Conservation (phyloP, 768 basidiomycete genomes). For the Termitomyces sp. region DNA sequence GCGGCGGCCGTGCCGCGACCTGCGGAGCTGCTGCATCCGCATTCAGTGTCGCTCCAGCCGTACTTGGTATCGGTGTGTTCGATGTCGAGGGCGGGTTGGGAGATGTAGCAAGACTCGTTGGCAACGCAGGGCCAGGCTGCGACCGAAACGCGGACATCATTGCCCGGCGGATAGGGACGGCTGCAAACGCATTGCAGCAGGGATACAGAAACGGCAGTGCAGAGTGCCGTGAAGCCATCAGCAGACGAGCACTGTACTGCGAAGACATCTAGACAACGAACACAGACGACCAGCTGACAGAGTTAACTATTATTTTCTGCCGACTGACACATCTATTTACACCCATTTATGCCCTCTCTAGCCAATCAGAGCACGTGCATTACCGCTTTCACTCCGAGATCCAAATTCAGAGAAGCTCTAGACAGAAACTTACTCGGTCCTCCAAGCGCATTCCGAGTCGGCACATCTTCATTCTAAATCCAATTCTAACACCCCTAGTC, state of each 20-base stretch:
- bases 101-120: background rate
- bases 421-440: too few relatives aligned
- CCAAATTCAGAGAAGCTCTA: too few relatives aligned
- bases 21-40: conserved; percentile 65
- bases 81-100: background rate
- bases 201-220: conserved; percentile 26
- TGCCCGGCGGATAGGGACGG: conserved; percentile 42
- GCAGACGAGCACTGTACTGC: conserved; percentile 21
- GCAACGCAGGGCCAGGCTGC: conserved; percentile 15
- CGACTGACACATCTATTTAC: conserved; percentile 15
- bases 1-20: conserved; percentile 65
- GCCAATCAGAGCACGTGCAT: conserved; percentile 16
- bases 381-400: background rate
- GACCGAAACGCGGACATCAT: conserved; percentile 64
- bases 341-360: background rate
- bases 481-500: too few relatives aligned
- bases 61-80: background rate
- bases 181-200: conserved; percentile 21
- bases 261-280: conserved; percentile 16
- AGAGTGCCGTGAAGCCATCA: conserved; percentile 25
- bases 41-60: conserved; percentile 39
- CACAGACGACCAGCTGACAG: background rate
- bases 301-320: background rate
- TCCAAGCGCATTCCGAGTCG: too few relatives aligned
- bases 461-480: too few relatives aligned